Percentiles rank a stretch among this genome's conserved stretches.
Conservation (phyloP, 177 flowering plant species). For the Vitis hybrid region DNA sequence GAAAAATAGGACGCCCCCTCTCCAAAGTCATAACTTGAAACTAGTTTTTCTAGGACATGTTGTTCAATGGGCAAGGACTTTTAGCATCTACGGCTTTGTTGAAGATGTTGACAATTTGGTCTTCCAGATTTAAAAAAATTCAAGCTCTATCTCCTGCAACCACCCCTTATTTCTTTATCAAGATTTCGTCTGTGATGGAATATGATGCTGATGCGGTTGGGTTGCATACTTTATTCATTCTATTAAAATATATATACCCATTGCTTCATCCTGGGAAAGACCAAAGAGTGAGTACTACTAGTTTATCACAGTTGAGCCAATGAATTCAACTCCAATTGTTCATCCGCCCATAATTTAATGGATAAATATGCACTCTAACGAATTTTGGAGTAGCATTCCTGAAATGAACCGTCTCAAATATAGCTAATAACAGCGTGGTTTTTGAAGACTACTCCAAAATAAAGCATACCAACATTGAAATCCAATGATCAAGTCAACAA, state of each 20-base stretch:
- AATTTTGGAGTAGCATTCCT: no score
- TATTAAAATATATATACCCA: background rate
- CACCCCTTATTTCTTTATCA: background rate
- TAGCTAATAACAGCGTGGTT: no score
- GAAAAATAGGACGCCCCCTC: background rate
- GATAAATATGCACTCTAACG: no score
- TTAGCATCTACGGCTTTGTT: background rate
- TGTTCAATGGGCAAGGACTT: conserved; percentile 13
- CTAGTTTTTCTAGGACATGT: background rate
- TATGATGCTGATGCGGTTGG: conserved; percentile 12
- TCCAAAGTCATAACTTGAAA: conserved; percentile 9
- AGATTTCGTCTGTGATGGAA: conserved; percentile 8
- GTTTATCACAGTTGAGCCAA: conserved; percentile 3
- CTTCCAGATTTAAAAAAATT: background rate
- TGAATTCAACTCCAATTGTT: no score
- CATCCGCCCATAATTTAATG: no score
- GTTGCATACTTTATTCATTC: background rate
- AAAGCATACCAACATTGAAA: no score
- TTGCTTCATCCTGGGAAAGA: no score
- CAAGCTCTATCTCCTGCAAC: background rate
- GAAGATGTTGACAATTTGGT: background rate
- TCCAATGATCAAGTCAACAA: background rate
- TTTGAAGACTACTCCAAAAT: no score
- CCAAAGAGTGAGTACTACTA: background rate
- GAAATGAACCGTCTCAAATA: no score